Percentiles rank a stretch among this genome's conserved stretches.
These are phyloP conservation scores for Trypanosoma brucei DNA, from an alignment of 208 protist species.

Conservation along the genomic window DNA sequence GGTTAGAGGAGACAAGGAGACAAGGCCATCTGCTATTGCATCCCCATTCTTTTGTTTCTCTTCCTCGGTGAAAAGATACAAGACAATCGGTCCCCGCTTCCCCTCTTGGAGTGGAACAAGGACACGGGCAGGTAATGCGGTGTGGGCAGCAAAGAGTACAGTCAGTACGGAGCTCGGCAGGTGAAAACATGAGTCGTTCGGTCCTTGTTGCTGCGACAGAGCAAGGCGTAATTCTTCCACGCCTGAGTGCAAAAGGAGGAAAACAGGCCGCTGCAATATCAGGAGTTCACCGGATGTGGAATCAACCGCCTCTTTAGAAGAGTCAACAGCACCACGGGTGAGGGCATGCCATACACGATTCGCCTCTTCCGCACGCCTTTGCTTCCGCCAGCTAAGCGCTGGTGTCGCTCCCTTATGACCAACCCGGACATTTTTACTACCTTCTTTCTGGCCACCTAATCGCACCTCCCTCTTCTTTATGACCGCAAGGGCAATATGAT, in stretches of 20 bases:
- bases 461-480: slow-evolving; percentile 17
- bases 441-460: neutral
- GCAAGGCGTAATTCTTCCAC: slow-evolving; percentile 10
- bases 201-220: slow-evolving; percentile 5
- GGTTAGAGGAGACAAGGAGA: slow-evolving; percentile 12
- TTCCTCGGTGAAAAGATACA: slow-evolving; percentile 35
- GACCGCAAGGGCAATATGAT: slow-evolving; percentile 34
- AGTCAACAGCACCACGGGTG: slow-evolving; percentile 8
- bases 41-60: neutral
- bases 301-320: neutral
- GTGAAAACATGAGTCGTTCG: neutral
- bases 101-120: slow-evolving; percentile 29
- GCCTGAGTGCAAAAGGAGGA: slow-evolving; percentile 39
- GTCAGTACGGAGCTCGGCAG: slow-evolving; percentile 23
- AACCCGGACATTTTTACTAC: neutral
- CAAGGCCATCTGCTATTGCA: neutral
- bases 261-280: slow-evolving; percentile 37
- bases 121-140: slow-evolving; percentile 42
- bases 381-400: neutral
- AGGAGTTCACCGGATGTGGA: slow-evolving; percentile 1
- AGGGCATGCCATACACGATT: slow-evolving; percentile 25
- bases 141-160: slow-evolving; percentile 36
- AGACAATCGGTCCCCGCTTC: slow-evolving; percentile 8
- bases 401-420: slow-evolving; percentile 3
- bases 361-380: slow-evolving; percentile 16